phyloP scores from a whole-genome alignment of 495 filamentous ascomycete species.

The Penicillium tannophilum region DNA sequence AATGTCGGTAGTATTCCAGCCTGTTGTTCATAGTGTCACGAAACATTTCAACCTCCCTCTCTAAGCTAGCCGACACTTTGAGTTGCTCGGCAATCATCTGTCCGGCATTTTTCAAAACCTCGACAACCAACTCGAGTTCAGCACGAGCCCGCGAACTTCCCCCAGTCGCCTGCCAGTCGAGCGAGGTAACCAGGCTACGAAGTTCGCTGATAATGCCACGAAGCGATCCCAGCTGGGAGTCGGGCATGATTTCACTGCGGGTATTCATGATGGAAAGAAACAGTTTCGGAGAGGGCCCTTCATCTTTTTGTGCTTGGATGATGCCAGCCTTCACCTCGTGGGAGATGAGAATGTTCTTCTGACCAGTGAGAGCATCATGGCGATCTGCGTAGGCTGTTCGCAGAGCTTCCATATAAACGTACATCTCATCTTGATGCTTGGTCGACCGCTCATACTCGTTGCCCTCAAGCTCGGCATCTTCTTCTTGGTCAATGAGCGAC shows the following conservation, averaged over 20 bases:
- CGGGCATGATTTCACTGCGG: slow-evolving; percentile 60
- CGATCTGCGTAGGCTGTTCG: slow-evolving; percentile 77
- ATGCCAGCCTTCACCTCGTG: slow-evolving; percentile 67
- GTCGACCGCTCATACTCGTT: slow-evolving; percentile 89
- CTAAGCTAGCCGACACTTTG: slow-evolving; percentile 61
- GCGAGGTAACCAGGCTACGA: slow-evolving; percentile 59
- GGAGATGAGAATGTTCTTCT: slow-evolving; percentile 75
- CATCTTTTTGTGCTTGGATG: slow-evolving; percentile 57
- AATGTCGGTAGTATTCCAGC: slow-evolving; percentile 83
- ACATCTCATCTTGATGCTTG: slow-evolving; percentile 80
- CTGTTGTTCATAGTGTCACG: slow-evolving; percentile 76
- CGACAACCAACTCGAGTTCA: slow-evolving; percentile 64
- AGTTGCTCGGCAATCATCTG: slow-evolving; percentile 62
- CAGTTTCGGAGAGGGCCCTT: slow-evolving; percentile 73
- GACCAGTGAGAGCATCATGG: slow-evolving; percentile 71
- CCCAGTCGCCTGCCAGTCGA: slow-evolving; percentile 61
- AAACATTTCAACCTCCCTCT: slow-evolving; percentile 77
- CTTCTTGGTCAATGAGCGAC: slow-evolving; percentile 82
- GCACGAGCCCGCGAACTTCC: slow-evolving; percentile 63
- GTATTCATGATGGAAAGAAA: slow-evolving; percentile 60
- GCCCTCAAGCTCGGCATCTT: slow-evolving; percentile 69
- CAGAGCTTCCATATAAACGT: slow-evolving; percentile 78
- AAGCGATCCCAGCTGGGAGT: slow-evolving; percentile 60
- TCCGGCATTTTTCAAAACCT: slow-evolving; percentile 59
- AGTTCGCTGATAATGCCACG: slow-evolving; percentile 69